A percentile compares a stretch with the other conserved stretches of the same genome.
These are phyloP conservation scores for Pelagomonas calceolata DNA, from an alignment of 108 stramenopile genomes.

Conservation along the genomic window DNA sequence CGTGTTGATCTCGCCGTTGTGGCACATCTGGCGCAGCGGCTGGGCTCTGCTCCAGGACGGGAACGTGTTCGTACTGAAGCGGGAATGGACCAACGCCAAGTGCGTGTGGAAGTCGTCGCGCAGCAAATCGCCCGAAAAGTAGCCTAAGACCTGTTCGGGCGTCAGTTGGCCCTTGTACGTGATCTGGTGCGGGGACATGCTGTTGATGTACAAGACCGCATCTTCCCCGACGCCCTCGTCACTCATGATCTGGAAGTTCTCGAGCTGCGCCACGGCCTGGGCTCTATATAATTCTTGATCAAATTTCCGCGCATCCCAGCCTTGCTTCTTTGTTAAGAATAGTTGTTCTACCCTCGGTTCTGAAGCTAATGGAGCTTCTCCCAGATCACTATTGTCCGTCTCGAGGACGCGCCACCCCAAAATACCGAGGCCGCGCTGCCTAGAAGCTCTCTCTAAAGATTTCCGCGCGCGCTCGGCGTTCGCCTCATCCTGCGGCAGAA, in stretches of 20 bases:
- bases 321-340: slow-evolving; percentile 30
- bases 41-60: slow-evolving; percentile 90
- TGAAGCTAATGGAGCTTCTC: slow-evolving; percentile 72
- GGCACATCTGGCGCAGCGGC: slow-evolving; percentile 92
- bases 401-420: slow-evolving; percentile 78
- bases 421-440: slow-evolving; percentile 59
- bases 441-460: slow-evolving; percentile 58
- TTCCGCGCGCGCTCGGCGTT: slow-evolving; percentile 60
- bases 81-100: slow-evolving; percentile 79
- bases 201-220: slow-evolving; percentile 73
- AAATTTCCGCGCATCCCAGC: slow-evolving; percentile 48
- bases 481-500: slow-evolving; percentile 75
- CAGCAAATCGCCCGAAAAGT: slow-evolving; percentile 66
- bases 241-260: slow-evolving; percentile 70
- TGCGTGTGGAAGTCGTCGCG: slow-evolving; percentile 70
- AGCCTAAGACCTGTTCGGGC: slow-evolving; percentile 80
- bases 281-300: slow-evolving; percentile 67
- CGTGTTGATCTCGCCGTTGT: slow-evolving; percentile 95
- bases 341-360: slow-evolving; percentile 77
- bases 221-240: slow-evolving; percentile 35
- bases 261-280: slow-evolving; percentile 30
- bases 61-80: slow-evolving; percentile 89
- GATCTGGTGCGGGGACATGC: slow-evolving; percentile 67
- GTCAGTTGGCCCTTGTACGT: slow-evolving; percentile 92
- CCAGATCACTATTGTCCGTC: slow-evolving; percentile 76